Percentiles rank a stretch among this genome's conserved stretches.
These are phyloP conservation scores for Limtongia smithiae DNA, from an alignment of 805 yeast genomes.

Conservation along the genomic window DNA sequence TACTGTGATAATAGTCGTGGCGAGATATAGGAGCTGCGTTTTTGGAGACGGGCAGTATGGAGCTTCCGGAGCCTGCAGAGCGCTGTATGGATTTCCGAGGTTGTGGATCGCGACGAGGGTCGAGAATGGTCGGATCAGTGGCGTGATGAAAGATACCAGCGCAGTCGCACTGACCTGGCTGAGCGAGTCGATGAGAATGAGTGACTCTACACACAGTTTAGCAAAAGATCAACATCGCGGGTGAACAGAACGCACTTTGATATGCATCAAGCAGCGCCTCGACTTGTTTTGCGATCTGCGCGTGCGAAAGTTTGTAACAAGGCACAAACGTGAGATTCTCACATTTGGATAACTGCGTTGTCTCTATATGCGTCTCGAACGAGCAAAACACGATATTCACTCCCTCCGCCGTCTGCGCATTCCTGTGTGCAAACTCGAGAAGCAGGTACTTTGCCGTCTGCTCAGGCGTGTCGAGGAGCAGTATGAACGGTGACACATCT, in stretches of 20 bases:
- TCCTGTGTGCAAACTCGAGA: constrained; percentile 52
- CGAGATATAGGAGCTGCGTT: constrained; percentile 47
- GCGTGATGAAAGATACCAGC: constrained; percentile 50
- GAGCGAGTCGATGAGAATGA: constrained; percentile 65
- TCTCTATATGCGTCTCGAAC: constrained; percentile 54
- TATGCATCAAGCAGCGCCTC: constrained; percentile 17
- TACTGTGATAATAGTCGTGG: constrained; percentile 68
- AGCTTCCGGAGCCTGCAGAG: background rate
- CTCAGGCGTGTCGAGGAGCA: constrained; percentile 63
- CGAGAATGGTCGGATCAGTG: constrained; percentile 47
- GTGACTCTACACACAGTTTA: constrained; percentile 14
- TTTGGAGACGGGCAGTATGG: constrained; percentile 18
- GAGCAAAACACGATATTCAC: constrained; percentile 53
- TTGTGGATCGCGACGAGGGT: constrained; percentile 42
- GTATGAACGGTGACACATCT: constrained; percentile 70
- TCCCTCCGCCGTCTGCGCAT: constrained; percentile 29
- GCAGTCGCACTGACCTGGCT: constrained; percentile 51
- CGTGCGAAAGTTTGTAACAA: constrained; percentile 12
- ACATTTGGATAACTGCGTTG: constrained; percentile 28
- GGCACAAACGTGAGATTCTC: constrained; percentile 2
- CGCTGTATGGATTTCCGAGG: background rate
- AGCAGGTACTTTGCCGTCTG: constrained; percentile 63
- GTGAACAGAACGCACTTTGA: constrained; percentile 10
- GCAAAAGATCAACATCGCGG: background rate
- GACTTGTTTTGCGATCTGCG: constrained; percentile 27